These are phyloP conservation scores for Moniliella sp. DNA, from an alignment of 1,284 basidiomycete genomes.

Conservation along the genomic window DNA sequence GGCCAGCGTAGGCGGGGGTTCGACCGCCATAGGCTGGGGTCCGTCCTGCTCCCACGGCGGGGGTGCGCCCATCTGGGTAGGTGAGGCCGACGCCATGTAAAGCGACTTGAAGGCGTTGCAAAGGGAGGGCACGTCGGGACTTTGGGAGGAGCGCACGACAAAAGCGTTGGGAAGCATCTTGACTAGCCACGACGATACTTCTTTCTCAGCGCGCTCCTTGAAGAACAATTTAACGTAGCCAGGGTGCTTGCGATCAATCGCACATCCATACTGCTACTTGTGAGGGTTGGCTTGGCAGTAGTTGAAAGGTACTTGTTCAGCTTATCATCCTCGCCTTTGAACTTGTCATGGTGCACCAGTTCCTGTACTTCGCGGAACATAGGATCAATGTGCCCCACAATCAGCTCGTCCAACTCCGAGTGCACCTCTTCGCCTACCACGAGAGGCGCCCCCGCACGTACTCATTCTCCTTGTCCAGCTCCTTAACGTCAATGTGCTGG, in stretches of 20 bases:
- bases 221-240: slow-evolving; percentile 87
- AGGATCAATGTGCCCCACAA: slow-evolving; percentile 87
- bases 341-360: slow-evolving; percentile 85
- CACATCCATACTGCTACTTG: slow-evolving; percentile 86
- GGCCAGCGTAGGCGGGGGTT: too few relatives aligned
- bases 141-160: slow-evolving; percentile 23
- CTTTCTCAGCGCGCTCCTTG: slow-evolving; percentile 48
- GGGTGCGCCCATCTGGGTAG: too few relatives aligned
- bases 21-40: too few relatives aligned
- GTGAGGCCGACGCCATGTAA: too few relatives aligned
- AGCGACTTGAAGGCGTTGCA: slow-evolving; percentile 33
- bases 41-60: too few relatives aligned
- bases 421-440: slow-evolving; percentile 60
- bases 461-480: slow-evolving; percentile 49
- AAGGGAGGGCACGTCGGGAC: slow-evolving; percentile 24
- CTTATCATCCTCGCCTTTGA: slow-evolving; percentile 62
- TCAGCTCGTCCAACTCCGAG: slow-evolving; percentile 85
- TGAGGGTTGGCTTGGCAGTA: slow-evolving; percentile 65
- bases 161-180: slow-evolving; percentile 28
- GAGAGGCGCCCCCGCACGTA: slow-evolving; percentile 51
- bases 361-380: slow-evolving; percentile 85
- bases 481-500: slow-evolving; percentile 88
- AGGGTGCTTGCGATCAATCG: slow-evolving; percentile 64
- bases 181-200: slow-evolving; percentile 31
- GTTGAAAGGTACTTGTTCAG: slow-evolving; percentile 45